Base-by-base conservation (phyloP, 2,329 filamentous ascomycete genomes). In the Ceratocystis cubensis region DNA sequence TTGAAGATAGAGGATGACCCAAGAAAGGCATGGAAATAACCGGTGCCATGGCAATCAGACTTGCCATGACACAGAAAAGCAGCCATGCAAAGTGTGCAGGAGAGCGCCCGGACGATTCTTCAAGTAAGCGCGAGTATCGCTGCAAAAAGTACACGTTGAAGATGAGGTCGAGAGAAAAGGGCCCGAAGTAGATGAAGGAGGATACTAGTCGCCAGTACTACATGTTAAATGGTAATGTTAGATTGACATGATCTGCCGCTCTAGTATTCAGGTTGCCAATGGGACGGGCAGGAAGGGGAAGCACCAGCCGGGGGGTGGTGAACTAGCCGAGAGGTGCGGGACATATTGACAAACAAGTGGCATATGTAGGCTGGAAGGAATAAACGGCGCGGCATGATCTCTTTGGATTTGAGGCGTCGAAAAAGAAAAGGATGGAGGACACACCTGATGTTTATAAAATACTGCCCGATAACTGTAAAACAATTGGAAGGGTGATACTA, bases 121-220 rank as follows among this genome's bases (percentile, higher is more conserved):
- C 94, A 61, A 99, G 84, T 56, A 97, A 88, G 63, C 94, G 88
- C 5, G 93, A 92, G 76, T 99, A 99, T 67, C 94, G 88, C 75
- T 96, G 92, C 67, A 96, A 87, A 78, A 99, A 99, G 82, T 96
- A 99, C 75, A 97, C 89, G 76, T 97, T 93, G 80, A 96, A 97
- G 71, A 97, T 82, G 50, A 99, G 86, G 75, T 97, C 94, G 73
- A 99, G 84, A 37, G 88, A 94, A 70, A 97, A 85, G 1, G 93
- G 92, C 1, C 94, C 94, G 74, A 97, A 97, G 79, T 97, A 99
- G 73, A 97, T 84, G 78, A 99, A 99, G 1, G 93, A 96, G 1
- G 93, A 95, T 50, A 96, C 73, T n/a, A 99, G 81, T 50, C 94
- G 88, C 94, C 94, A 99, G 76, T 96, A 97, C 91, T 96, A 67